Evolutionary conservation across 148 eudicot species (phyloP).

Genomic region (Amaranthus cruentus): DNA sequence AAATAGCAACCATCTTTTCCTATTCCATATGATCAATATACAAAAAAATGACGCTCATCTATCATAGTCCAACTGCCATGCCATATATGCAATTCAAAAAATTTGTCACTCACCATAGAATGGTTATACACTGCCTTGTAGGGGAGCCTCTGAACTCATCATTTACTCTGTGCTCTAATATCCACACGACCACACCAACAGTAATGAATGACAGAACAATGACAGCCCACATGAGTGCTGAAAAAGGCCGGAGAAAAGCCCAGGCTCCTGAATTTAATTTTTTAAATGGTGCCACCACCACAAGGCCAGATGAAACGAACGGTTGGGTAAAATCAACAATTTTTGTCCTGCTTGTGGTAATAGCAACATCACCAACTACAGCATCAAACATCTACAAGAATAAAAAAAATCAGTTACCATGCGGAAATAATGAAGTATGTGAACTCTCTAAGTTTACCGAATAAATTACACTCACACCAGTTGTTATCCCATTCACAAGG

Average conservation of each 20-base stretch:
- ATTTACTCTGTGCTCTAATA: slow-evolving; percentile 83
- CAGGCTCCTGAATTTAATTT: slow-evolving; percentile 67
- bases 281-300: slow-evolving; percentile 74
- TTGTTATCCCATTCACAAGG: slow-evolving; percentile 50
- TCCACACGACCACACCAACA: slow-evolving; percentile 88
- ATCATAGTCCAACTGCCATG: background rate
- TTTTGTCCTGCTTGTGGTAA: slow-evolving; percentile 67
- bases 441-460: background rate
- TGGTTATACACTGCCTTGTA: slow-evolving; percentile 63
- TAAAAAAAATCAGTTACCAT: background rate
- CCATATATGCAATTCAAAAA: background rate
- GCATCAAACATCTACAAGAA: slow-evolving; percentile 61
- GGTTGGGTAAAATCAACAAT: slow-evolving; percentile 95
- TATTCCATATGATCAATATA: slow-evolving; percentile 1
- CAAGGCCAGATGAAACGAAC: slow-evolving; percentile 75
- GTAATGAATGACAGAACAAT: slow-evolving; percentile 63
- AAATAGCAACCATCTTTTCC: background rate
- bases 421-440: background rate
- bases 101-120: slow-evolving; percentile 63
- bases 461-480: slow-evolving; percentile 58
- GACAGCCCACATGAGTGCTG: slow-evolving; percentile 71
- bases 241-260: slow-evolving; percentile 85
- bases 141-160: slow-evolving; percentile 94
- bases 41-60: background rate
- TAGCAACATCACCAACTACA: slow-evolving; percentile 90